A percentile compares a stretch with the other conserved stretches of the same genome.
Evolutionary conservation across 2,329 filamentous ascomycete species (phyloP).

Genomic region (Alternaria atra): DNA sequence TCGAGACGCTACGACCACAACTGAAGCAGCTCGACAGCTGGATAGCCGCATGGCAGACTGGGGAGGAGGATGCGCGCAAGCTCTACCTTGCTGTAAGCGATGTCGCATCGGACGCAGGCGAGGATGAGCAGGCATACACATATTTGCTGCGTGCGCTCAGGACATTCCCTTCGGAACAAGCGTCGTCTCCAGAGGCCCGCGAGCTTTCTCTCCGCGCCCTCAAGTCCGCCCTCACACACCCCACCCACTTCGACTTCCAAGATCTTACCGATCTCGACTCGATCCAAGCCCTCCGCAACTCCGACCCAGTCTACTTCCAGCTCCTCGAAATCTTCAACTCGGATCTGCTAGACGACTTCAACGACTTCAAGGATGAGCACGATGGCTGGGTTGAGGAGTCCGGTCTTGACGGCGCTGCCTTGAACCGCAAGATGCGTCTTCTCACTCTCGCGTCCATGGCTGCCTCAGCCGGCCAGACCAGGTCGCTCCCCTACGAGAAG

Average conservation of each 20-base stretch:
- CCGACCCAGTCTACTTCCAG: conserved; percentile 85
- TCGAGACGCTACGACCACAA: conserved; percentile 83
- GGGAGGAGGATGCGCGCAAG: conserved; percentile 82
- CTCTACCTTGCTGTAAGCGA: conserved; percentile 85
- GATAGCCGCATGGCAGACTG: conserved; percentile 83
- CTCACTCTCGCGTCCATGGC: conserved; percentile 91
- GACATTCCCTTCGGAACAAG: conserved; percentile 71
- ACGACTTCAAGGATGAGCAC: conserved; percentile 93
- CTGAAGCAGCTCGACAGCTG: conserved; percentile 83
- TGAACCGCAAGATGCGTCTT: conserved; percentile 95
- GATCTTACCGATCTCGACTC: conserved; percentile 75
- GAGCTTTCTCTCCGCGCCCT: conserved; percentile 70
- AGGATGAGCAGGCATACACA: conserved; percentile 77
- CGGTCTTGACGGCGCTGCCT: conserved; percentile 72
- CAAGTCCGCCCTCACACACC: conserved; percentile 71
- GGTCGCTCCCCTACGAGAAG: conserved; percentile 85
- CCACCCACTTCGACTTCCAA: conserved; percentile 76
- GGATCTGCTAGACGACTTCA: conserved; percentile 93
- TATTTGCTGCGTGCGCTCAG: conserved; percentile 81
- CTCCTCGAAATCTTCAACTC: conserved; percentile 95
- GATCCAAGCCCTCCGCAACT: conserved; percentile 85
- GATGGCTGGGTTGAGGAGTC: conserved; percentile 83
- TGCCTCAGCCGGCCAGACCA: conserved; percentile 76
- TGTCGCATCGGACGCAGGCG: conserved; percentile 78
- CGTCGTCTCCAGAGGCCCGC: conserved; percentile 63